Evolutionary conservation across 768 basidiomycete species (phyloP).

Genomic region (Suillus decipiens): DNA sequence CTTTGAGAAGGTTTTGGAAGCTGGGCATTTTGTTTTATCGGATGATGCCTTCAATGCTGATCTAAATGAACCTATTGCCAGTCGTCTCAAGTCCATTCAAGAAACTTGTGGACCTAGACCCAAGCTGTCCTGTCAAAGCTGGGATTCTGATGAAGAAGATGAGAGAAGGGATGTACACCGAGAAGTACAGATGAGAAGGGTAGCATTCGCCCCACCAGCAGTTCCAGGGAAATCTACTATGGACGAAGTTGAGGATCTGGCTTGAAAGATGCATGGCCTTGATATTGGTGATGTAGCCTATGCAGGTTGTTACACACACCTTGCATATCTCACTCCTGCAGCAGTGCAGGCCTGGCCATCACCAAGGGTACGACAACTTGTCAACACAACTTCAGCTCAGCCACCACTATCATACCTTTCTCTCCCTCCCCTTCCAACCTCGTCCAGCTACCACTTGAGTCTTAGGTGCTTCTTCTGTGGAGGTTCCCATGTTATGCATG

Average conservation of each 20-base stretch:
- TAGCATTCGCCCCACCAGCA: neutral
- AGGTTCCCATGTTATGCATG: neutral
- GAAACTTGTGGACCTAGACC: fast-evolving
- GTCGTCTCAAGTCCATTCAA: no score
- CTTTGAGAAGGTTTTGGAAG: no score
- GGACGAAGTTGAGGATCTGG: neutral
- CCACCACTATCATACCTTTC: neutral
- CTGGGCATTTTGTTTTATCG: no score
- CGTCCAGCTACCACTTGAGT: neutral
- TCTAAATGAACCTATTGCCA: no score
- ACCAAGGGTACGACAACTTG: neutral
- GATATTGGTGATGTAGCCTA: neutral
- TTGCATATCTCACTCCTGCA: neutral
- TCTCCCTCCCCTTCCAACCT: neutral
- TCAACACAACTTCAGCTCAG: no score
- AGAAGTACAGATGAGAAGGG: neutral
- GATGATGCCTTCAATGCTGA: no score
- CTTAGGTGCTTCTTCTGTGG: neutral
- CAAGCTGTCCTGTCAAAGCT: fast-evolving
- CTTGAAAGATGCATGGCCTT: neutral
- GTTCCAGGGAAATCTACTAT: neutral
- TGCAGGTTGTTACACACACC: neutral
- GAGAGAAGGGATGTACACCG: neutral
- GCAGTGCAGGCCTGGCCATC: neutral
- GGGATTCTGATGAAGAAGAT: neutral